Conservation (phyloP, 495 filamentous ascomycete genomes). For the Neurospora sp. region DNA sequence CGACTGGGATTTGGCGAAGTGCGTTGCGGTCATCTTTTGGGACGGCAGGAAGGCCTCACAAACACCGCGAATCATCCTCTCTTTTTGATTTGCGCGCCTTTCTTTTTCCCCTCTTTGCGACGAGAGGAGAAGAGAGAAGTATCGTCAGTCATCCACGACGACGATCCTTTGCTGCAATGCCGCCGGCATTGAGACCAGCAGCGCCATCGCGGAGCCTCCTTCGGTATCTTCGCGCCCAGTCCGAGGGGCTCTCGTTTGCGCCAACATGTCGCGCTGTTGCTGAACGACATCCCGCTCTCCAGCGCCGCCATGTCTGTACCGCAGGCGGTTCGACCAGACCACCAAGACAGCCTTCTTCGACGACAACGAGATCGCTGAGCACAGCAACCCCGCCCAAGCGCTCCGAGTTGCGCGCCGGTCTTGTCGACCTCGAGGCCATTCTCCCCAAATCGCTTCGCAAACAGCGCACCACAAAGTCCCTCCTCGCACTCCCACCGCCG, state of each 20-base stretch:
- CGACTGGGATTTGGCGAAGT: neutral
- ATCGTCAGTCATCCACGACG: neutral
- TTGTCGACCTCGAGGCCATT: slow-evolving; percentile 35
- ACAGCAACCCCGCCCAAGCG: slow-evolving; percentile 13
- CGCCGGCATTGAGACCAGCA: slow-evolving; percentile 24
- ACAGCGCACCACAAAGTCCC: slow-evolving; percentile 2
- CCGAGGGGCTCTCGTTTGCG: slow-evolving; percentile 40
- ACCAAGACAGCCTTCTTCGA: slow-evolving; percentile 6
- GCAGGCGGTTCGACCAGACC: neutral
- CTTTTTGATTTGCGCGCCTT: neutral
- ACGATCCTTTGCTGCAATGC: slow-evolving; percentile 16
- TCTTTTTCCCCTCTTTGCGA: neutral
- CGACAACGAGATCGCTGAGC: slow-evolving; percentile 1
- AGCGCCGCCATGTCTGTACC: slow-evolving; percentile 17
- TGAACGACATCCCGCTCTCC: neutral
- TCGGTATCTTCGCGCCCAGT: slow-evolving; percentile 51
- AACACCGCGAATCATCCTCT: neutral
- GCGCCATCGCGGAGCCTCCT: slow-evolving; percentile 55
- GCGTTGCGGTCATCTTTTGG: neutral
- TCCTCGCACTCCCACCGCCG: neutral
- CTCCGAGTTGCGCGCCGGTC: slow-evolving; percentile 28
- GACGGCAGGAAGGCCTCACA: neutral
- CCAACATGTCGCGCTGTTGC: slow-evolving; percentile 9
- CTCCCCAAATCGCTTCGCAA: slow-evolving; percentile 23
- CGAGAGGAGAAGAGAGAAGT: neutral